Evolutionary conservation across 2,329 filamentous ascomycete species (phyloP).

Genomic region (Colletotrichum aenigma): DNA sequence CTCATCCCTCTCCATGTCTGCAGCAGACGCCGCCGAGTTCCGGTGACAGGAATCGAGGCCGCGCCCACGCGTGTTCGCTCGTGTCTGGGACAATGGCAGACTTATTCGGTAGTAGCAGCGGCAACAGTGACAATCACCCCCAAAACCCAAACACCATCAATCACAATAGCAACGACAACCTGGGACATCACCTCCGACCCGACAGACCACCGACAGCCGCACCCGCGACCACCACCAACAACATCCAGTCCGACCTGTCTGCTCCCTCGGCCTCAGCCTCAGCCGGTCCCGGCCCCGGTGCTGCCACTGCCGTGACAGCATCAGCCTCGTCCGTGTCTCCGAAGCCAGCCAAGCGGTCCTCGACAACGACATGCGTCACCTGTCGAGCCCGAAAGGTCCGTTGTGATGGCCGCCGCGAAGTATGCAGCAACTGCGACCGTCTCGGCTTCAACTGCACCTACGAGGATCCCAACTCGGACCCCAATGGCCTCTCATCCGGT

Average conservation of each 20-base stretch:
- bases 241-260: background rate
- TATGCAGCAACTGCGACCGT: slow-evolving; percentile 63
- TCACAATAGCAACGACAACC: slow-evolving; percentile 11
- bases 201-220: slow-evolving; percentile 18
- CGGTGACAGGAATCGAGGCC: slow-evolving; percentile 8
- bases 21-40: slow-evolving; percentile 8
- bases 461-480: slow-evolving; percentile 48
- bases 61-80: background rate
- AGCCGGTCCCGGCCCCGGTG: background rate
- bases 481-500: slow-evolving; percentile 40
- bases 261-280: background rate
- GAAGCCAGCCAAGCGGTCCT: slow-evolving; percentile 40
- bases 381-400: slow-evolving; percentile 63
- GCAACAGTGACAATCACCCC: background rate
- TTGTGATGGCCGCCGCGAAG: slow-evolving; percentile 57
- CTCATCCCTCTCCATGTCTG: slow-evolving; percentile 14
- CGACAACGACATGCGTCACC: slow-evolving; percentile 57
- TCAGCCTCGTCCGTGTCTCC: slow-evolving; percentile 20
- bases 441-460: slow-evolving; percentile 63
- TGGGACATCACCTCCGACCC: slow-evolving; percentile 17
- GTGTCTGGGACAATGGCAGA: slow-evolving; percentile 15
- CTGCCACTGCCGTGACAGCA: slow-evolving; percentile 7
- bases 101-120: slow-evolving; percentile 6
- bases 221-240: background rate
- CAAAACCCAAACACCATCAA: background rate